phyloP scores from a whole-genome alignment of 345 rosid genomes.

The Acer saccharum region DNA sequence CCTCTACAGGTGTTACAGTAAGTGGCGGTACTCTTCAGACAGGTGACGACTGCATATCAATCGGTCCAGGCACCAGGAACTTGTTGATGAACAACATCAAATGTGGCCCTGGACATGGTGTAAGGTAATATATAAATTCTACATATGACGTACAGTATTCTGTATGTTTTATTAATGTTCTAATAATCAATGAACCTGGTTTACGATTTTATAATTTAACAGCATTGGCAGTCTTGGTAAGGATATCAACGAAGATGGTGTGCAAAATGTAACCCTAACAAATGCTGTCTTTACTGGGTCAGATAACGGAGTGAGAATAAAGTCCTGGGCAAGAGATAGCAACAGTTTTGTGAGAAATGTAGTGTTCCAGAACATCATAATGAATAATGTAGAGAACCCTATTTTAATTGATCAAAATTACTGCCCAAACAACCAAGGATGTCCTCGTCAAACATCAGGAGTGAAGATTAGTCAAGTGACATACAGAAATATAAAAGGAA shows the following conservation, averaged over 20 bases:
- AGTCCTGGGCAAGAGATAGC: slow-evolving; percentile 45
- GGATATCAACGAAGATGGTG: slow-evolving; percentile 33
- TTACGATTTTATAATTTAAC: not conserved
- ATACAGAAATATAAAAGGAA: slow-evolving; percentile 39
- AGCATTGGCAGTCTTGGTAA: slow-evolving; percentile 52
- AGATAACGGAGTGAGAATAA: slow-evolving; percentile 48
- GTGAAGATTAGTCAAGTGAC: slow-evolving; percentile 36
- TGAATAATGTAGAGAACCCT: slow-evolving; percentile 38
- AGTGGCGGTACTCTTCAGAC: slow-evolving; percentile 23
- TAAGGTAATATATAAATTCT: slow-evolving; percentile 27
- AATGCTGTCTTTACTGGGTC: slow-evolving; percentile 31
- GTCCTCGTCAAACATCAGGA: slow-evolving; percentile 40
- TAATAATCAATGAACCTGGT: too few species aligned
- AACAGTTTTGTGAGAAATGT: slow-evolving; percentile 30
- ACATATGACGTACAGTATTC: too few species aligned
- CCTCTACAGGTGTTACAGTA: slow-evolving; percentile 33
- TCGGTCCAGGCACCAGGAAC: slow-evolving; percentile 47
- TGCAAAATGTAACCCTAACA: slow-evolving; percentile 38
- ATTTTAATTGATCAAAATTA: slow-evolving; percentile 48
- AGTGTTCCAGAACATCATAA: slow-evolving; percentile 29
- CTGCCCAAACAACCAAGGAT: slow-evolving; percentile 38
- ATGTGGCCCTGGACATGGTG: slow-evolving; percentile 62
- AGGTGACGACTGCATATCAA: slow-evolving; percentile 54
- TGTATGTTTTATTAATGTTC: too few species aligned
- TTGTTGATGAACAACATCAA: slow-evolving; percentile 26